Conservation (phyloP, 768 basidiomycete species). For the Sporobolomyces roseus region DNA sequence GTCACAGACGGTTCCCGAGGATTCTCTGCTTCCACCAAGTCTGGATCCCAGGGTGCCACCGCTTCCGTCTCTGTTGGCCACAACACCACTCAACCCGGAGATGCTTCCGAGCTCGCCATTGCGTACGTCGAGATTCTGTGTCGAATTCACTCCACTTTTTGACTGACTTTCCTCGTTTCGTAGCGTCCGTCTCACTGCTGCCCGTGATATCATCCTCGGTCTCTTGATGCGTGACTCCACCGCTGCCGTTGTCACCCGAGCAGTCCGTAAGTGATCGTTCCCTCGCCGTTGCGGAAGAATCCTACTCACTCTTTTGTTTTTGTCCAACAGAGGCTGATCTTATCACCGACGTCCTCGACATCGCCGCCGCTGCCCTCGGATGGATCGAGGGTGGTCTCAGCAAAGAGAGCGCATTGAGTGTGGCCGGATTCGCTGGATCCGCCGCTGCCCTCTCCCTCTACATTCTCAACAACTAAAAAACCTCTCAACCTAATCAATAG, state of each 20-base stretch:
- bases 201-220: slow-evolving; percentile 38
- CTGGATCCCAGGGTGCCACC: slow-evolving; percentile 1
- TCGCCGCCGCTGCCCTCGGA: slow-evolving; percentile 25
- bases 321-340: slow-evolving; percentile 23
- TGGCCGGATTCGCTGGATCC: slow-evolving; percentile 15
- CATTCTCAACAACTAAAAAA: slow-evolving; percentile 22
- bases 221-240: slow-evolving; percentile 41
- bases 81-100: slow-evolving; percentile 32
- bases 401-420: slow-evolving; percentile 20
- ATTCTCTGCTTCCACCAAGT: slow-evolving; percentile 14
- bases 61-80: slow-evolving; percentile 20
- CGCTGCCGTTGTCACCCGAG: slow-evolving; percentile 41
- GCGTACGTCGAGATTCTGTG: slow-evolving; percentile 1
- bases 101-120: slow-evolving; percentile 20
- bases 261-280: slow-evolving; percentile 23
- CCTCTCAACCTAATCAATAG: neutral
- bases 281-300: too few species aligned
- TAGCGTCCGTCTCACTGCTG: slow-evolving; percentile 28
- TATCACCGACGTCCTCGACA: slow-evolving; percentile 30
- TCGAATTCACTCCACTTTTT: neutral
- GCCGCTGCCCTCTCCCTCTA: slow-evolving; percentile 19
- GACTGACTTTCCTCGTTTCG: neutral
- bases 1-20: slow-evolving; percentile 15
- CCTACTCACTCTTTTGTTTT: neutral
- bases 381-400: slow-evolving; percentile 37